A percentile compares a stretch with the other conserved stretches of the same genome.
Conservation (phyloP, 2,329 filamentous ascomycete genomes). For the Fusarium duplospermum region DNA sequence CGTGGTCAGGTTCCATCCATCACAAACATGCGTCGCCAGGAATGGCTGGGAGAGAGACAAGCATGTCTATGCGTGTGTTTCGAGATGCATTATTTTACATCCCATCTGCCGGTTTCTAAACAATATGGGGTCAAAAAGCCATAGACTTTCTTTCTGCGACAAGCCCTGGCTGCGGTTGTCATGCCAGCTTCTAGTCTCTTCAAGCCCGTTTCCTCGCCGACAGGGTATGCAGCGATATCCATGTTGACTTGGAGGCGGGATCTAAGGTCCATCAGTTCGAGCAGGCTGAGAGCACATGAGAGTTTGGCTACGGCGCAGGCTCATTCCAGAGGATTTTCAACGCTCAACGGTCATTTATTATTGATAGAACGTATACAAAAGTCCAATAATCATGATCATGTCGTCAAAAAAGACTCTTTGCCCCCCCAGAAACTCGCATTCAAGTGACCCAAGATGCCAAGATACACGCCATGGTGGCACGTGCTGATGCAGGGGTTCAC, state of each 20-base stretch:
- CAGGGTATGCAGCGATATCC: constrained; percentile 26
- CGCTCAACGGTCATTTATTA: neutral
- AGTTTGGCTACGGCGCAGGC: neutral
- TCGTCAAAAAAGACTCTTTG: neutral
- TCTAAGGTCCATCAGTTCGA: neutral
- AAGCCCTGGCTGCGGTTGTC: constrained; percentile 3
- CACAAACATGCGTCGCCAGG: neutral
- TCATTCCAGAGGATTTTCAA: neutral
- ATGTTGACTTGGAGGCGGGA: constrained; percentile 5
- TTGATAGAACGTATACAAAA: neutral
- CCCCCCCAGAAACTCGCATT: constrained; percentile 11
- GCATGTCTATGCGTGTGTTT: neutral
- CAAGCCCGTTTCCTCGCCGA: constrained; percentile 37
- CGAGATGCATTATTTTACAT: neutral
- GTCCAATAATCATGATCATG: neutral
- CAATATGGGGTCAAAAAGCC: neutral
- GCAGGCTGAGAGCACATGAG: neutral
- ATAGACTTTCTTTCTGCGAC: neutral
- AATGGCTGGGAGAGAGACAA: neutral
- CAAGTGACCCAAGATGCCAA: constrained; percentile 7
- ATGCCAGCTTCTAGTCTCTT: constrained; percentile 8
- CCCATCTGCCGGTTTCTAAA: neutral
- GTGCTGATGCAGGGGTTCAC: constrained; percentile 43
- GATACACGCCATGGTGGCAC: constrained; percentile 38
- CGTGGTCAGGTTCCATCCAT: neutral